Percentiles rank a stretch among this genome's conserved stretches.
phyloP scores from a whole-genome alignment of 192 early-diverging fungal species.

The Entomortierella lignicola region DNA sequence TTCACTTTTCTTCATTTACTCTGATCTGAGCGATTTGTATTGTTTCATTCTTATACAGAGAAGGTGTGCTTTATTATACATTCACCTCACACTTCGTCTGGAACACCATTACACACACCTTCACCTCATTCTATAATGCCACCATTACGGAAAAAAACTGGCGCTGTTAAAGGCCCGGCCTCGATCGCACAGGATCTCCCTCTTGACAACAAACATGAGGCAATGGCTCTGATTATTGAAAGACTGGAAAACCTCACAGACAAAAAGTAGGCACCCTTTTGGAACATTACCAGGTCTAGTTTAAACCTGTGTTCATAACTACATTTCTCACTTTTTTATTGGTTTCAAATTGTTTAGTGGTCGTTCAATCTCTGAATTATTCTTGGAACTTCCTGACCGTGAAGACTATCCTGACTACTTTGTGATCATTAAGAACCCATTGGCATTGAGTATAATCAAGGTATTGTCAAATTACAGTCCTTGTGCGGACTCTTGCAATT shows the following conservation, averaged over 20 bases:
- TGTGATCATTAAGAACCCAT: conserved; percentile 60
- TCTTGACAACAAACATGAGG: conserved; percentile 13
- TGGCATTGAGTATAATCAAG: conserved; percentile 60
- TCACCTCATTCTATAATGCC: conserved; percentile 5
- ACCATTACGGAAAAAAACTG: conserved; percentile 28
- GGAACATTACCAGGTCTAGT: not conserved
- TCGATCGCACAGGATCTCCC: conserved; percentile 30
- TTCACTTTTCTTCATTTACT: no score
- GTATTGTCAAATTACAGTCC: conserved; percentile 16
- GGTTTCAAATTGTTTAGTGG: conserved; percentile 20
- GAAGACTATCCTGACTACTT: conserved; percentile 62
- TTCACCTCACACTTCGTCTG: no score
- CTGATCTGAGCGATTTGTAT: no score
- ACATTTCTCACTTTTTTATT: not conserved
- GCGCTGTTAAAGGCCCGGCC: conserved; percentile 15
- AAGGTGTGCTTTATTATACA: no score
- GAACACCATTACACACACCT: no score
- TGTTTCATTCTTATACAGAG: no score
- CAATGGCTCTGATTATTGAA: conserved; percentile 33
- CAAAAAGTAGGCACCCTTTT: conserved; percentile 21
- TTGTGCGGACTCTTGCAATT: no score
- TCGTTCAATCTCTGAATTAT: conserved; percentile 39
- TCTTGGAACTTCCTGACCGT: conserved; percentile 55
- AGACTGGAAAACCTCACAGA: conserved; percentile 25
- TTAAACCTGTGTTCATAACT: no score